A percentile compares a stretch with the other conserved stretches of the same genome.
These are phyloP conservation scores for Scedosporium aurantiacum DNA, from an alignment of 2,329 filamentous ascomycete genomes.

Conservation along the genomic window DNA sequence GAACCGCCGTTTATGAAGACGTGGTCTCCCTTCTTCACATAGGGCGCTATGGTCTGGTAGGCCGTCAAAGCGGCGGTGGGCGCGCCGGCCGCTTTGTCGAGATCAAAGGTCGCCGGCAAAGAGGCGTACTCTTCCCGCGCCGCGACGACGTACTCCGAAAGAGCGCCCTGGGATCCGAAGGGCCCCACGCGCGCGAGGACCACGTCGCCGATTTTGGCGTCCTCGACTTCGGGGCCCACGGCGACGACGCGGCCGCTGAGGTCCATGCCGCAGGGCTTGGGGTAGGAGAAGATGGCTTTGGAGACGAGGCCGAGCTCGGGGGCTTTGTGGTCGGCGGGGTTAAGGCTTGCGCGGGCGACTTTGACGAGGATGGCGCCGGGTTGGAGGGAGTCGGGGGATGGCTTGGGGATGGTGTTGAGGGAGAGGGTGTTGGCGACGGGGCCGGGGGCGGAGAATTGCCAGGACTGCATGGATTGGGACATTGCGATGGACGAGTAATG, in stretches of 20 bases:
- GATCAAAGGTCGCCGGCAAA: constrained; percentile 8
- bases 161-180: constrained; percentile 23
- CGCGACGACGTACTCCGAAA: constrained; percentile 31
- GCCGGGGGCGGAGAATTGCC: constrained; percentile 15
- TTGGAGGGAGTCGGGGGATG: constrained; percentile 10
- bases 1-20: constrained; percentile 57
- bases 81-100: constrained; percentile 30
- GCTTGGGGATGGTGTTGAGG: constrained; percentile 13
- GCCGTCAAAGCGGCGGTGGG: constrained; percentile 36
- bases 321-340: constrained; percentile 40
- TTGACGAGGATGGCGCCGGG: constrained; percentile 27
- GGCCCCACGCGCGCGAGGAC: constrained; percentile 29
- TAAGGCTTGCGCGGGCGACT: constrained; percentile 31
- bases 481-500: constrained; percentile 1
- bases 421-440: constrained; percentile 14
- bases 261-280: constrained; percentile 37
- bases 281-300: constrained; percentile 19
- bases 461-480: constrained; percentile 9
- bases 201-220: constrained; percentile 26
- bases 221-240: constrained; percentile 18
- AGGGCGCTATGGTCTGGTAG: constrained; percentile 32
- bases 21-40: constrained; percentile 38
- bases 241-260: constrained; percentile 34
- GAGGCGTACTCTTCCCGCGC: constrained; percentile 12
- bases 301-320: constrained; percentile 27